A percentile compares a stretch with the other conserved stretches of the same genome.
These are phyloP conservation scores for Mycosphaerelloides madeirae DNA, from an alignment of 2,329 filamentous ascomycete species.

Conservation along the genomic window DNA sequence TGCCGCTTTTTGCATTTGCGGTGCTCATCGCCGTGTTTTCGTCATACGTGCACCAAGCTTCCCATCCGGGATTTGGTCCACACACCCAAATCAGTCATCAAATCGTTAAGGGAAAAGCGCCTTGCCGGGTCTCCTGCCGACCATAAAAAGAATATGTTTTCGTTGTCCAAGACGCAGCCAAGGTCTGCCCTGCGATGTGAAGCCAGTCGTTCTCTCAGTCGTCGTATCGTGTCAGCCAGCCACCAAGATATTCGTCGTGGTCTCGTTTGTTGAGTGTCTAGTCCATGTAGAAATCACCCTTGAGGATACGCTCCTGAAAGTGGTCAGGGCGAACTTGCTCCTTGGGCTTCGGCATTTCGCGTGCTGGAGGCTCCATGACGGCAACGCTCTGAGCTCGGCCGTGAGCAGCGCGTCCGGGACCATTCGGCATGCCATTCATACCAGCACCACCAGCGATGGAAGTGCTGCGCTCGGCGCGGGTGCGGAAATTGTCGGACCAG, in stretches of 20 bases:
- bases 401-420: constrained; percentile 39
- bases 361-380: constrained; percentile 52
- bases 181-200: too few species aligned
- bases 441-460: constrained; percentile 55
- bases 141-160: too few species aligned
- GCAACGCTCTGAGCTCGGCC: constrained; percentile 66
- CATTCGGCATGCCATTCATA: constrained; percentile 18
- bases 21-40: too few species aligned
- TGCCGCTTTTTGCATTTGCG: too few species aligned
- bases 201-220: too few species aligned
- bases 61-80: too few species aligned
- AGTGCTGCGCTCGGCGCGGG: constrained; percentile 71
- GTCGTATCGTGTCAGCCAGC: too few species aligned
- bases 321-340: constrained; percentile 63
- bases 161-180: too few species aligned
- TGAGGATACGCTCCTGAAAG: constrained; percentile 94
- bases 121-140: not conserved
- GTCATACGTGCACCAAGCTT: too few species aligned
- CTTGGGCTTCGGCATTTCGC: constrained; percentile 55
- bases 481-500: constrained; percentile 93
- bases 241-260: not conserved
- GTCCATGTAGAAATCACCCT: constrained; percentile 98
- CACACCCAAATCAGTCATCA: not conserved
- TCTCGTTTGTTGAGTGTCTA: constrained; percentile 34
- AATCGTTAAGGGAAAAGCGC: constrained; percentile 4